These are phyloP conservation scores for Annulohypoxylon truncatum DNA, from an alignment of 2,329 filamentous ascomycete species.

Conservation along the genomic window DNA sequence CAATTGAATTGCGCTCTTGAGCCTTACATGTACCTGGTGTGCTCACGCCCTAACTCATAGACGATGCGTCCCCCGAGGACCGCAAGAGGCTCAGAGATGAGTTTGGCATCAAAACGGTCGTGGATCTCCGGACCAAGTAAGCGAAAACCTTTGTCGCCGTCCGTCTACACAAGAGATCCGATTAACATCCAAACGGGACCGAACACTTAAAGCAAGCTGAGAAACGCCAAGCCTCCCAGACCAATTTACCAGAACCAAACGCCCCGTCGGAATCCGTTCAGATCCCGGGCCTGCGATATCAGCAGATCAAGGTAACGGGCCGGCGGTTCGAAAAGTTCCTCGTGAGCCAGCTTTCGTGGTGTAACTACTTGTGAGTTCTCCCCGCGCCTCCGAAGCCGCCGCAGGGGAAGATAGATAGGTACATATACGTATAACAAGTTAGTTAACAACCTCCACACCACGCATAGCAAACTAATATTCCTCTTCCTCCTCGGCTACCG, in stretches of 20 bases:
- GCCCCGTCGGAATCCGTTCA: constrained; percentile 60
- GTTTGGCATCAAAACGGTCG: constrained; percentile 75
- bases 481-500: constrained; percentile 72
- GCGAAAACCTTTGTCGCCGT: constrained; percentile 12
- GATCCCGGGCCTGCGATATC: constrained; percentile 72
- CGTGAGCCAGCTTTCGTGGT: constrained; percentile 75
- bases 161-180: background rate
- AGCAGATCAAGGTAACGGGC: constrained; percentile 79
- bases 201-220: constrained; percentile 77
- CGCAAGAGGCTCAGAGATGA: constrained; percentile 67
- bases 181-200: constrained; percentile 61
- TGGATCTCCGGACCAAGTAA: constrained; percentile 83
- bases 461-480: constrained; percentile 66
- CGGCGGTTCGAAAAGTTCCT: constrained; percentile 75
- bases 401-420: background rate
- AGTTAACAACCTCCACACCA: background rate
- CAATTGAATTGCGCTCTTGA: background rate
- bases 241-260: constrained; percentile 59
- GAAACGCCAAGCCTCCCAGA: constrained; percentile 64
- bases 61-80: constrained; percentile 78
- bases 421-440: background rate
- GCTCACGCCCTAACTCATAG: constrained; percentile 51
- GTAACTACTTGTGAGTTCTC: constrained; percentile 67
- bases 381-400: too few species aligned
- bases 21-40: background rate